Evolutionary conservation across 306 rosid species (phyloP).

Genomic region (Ziziphus jujuba): DNA sequence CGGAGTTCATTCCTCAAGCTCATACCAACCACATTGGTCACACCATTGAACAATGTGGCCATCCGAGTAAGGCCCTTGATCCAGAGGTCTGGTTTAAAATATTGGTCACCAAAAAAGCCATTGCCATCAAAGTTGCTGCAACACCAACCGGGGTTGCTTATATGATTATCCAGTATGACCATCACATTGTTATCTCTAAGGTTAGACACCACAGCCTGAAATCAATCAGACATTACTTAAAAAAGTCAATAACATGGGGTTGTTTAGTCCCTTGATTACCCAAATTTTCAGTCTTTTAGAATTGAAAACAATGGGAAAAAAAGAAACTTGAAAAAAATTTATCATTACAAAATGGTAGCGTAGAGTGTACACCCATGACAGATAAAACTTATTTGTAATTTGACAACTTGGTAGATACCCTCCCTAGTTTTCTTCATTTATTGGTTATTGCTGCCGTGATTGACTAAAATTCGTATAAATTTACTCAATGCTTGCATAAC

Average conservation of each 20-base stretch:
- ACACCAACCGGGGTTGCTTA: slow-evolving; percentile 83
- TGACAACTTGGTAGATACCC: no score
- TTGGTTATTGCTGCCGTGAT: no score
- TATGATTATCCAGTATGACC: slow-evolving; percentile 83
- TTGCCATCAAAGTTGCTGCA: slow-evolving; percentile 64
- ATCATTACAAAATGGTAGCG: background rate
- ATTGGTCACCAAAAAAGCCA: slow-evolving; percentile 76
- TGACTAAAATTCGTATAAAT: no score
- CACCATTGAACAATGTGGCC: slow-evolving; percentile 72
- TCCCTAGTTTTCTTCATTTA: no score
- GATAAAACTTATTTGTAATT: no score
- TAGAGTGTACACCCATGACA: background rate
- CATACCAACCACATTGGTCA: slow-evolving; percentile 65
- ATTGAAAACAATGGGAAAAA: no score
- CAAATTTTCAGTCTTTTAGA: background rate
- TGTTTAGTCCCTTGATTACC: background rate
- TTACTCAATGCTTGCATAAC: no score
- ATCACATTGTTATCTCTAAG: slow-evolving; percentile 63
- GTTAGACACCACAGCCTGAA: slow-evolving; percentile 61
- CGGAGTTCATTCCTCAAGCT: slow-evolving; percentile 89
- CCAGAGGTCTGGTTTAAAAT: slow-evolving; percentile 68
- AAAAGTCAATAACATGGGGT: background rate
- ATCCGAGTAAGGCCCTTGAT: slow-evolving; percentile 64
- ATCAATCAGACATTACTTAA: background rate
- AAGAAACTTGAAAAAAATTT: no score